phyloP scores from a whole-genome alignment of 2,329 filamentous ascomycete genomes.

The Aschersonia sp. region DNA sequence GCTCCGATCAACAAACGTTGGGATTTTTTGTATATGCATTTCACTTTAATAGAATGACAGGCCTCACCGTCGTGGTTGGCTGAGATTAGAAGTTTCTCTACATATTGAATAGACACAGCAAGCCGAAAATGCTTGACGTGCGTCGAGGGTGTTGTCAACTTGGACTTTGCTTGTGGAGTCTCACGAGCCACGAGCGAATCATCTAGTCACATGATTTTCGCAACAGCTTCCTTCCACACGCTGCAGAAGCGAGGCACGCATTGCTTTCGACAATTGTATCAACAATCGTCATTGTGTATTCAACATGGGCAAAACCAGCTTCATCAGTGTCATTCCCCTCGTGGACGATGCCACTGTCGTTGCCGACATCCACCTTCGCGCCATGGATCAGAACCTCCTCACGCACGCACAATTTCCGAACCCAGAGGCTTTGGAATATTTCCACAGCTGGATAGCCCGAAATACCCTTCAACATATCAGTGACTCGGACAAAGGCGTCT shows the following conservation, averaged over 20 bases:
- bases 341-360: slow-evolving; percentile 11
- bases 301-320: slow-evolving; percentile 3
- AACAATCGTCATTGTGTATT: background rate
- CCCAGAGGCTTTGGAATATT: slow-evolving; percentile 12
- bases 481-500: slow-evolving; percentile 12
- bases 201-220: background rate
- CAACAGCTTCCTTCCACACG: background rate
- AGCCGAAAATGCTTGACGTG: no score
- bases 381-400: slow-evolving; percentile 23
- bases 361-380: slow-evolving; percentile 19
- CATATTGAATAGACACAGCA: no score
- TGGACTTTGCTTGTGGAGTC: background rate
- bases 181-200: no score
- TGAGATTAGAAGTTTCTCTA: no score
- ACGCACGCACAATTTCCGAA: slow-evolving; percentile 25
- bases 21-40: no score
- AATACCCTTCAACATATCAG: slow-evolving; percentile 16
- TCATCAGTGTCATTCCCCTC: slow-evolving; percentile 12
- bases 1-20: no score
- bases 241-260: no score
- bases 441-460: slow-evolving; percentile 15
- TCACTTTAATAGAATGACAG: no score
- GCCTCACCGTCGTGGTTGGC: no score
- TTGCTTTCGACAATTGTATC: no score
- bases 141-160: no score